A percentile compares a stretch with the other conserved stretches of the same genome.
Conservation (phyloP, 768 basidiomycete genomes). For the Boletus pseudo-olivaceus region DNA sequence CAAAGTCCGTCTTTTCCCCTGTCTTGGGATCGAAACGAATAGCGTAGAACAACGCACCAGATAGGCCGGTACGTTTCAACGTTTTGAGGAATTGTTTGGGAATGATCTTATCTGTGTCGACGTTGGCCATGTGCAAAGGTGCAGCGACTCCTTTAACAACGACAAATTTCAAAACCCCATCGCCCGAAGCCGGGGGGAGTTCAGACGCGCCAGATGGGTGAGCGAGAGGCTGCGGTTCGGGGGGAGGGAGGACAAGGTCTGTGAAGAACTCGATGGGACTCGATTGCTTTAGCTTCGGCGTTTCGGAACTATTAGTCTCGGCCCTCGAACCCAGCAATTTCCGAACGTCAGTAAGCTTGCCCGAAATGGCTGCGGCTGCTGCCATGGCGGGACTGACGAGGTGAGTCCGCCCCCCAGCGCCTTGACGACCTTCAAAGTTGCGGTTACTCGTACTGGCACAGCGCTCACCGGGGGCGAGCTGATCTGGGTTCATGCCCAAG, state of each 20-base stretch:
- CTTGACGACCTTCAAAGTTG: constrained; percentile 89
- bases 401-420: constrained; percentile 88
- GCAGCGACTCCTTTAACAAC: constrained; percentile 72
- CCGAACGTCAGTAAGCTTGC: constrained; percentile 81
- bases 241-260: constrained; percentile 57
- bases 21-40: constrained; percentile 75
- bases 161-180: constrained; percentile 59
- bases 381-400: constrained; percentile 91
- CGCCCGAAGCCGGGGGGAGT: constrained; percentile 43
- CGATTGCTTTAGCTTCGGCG: constrained; percentile 62
- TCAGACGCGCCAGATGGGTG: constrained; percentile 30
- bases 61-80: constrained; percentile 83
- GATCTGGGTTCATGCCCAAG: constrained; percentile 94
- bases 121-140: constrained; percentile 77
- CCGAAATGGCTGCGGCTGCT: constrained; percentile 83
- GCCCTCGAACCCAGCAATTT: constrained; percentile 56
- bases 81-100: constrained; percentile 94
- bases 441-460: constrained; percentile 92
- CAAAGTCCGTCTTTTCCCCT: constrained; percentile 77
- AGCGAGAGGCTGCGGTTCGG: constrained; percentile 40
- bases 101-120: constrained; percentile 94
- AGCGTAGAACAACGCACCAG: constrained; percentile 79
- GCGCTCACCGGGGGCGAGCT: constrained; percentile 74
- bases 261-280: constrained; percentile 76
- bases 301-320: constrained; percentile 39